These are phyloP conservation scores for Cercophora newfieldiana DNA, from an alignment of 495 filamentous ascomycete genomes.

Conservation along the genomic window DNA sequence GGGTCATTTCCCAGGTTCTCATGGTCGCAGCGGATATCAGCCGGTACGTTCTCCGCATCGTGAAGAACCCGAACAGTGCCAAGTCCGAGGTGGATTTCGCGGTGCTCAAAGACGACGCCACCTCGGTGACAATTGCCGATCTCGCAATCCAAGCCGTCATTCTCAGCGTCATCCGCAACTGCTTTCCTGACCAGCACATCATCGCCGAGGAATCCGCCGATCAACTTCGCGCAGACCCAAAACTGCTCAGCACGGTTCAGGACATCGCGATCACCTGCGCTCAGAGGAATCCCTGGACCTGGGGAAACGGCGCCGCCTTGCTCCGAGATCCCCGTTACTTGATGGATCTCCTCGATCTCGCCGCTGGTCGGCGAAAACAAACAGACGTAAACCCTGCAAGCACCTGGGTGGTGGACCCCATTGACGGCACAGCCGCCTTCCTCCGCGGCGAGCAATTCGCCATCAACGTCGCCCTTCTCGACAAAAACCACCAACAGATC, in stretches of 20 bases:
- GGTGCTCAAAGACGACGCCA: conserved; percentile 57
- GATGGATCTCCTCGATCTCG: conserved; percentile 61
- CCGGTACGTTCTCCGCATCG: not conserved
- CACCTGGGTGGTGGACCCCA: conserved; percentile 70
- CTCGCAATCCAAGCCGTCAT: conserved; percentile 67
- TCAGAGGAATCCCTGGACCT: conserved; percentile 23
- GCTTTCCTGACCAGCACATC: conserved; percentile 59
- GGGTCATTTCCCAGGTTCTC: not conserved
- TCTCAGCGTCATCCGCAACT: conserved; percentile 52
- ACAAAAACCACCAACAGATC: no score
- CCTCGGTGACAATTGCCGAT: conserved; percentile 67
- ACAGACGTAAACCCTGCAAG: conserved; percentile 36
- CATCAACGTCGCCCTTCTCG: conserved; percentile 49
- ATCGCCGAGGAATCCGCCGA: conserved; percentile 64
- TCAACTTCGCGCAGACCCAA: conserved; percentile 50
- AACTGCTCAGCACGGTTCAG: conserved; percentile 56
- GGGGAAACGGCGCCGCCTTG: conserved; percentile 36
- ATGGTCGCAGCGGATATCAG: not conserved
- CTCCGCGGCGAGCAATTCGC: conserved; percentile 62
- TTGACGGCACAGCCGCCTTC: conserved; percentile 70
- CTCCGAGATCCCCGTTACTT: conserved; percentile 49
- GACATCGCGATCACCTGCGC: conserved; percentile 38
- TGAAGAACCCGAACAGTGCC: not conserved
- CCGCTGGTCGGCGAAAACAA: conserved; percentile 32
- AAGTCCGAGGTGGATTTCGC: not conserved